A percentile compares a stretch with the other conserved stretches of the same genome.
Conservation (phyloP, 257 asterid species). For the Solanum rostratum region DNA sequence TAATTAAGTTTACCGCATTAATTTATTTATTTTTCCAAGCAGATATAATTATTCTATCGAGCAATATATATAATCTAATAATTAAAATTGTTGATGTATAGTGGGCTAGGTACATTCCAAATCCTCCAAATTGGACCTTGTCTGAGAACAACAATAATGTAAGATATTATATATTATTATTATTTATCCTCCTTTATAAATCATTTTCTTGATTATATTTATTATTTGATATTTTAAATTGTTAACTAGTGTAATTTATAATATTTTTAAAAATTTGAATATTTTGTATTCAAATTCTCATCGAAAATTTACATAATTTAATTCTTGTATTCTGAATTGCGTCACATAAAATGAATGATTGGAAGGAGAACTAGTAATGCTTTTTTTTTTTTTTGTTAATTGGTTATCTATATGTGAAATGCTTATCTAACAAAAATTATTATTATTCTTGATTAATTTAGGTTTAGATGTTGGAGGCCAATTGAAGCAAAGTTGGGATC, state of each 20-base stretch:
- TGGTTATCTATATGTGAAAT: neutral
- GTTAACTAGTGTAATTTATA: neutral
- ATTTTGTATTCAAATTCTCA: neutral
- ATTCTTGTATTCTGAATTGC: neutral
- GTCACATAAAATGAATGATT: neutral
- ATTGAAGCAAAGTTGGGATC: neutral
- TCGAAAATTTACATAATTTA: neutral
- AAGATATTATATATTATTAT: slow-evolving; percentile 2
- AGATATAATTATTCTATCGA: neutral
- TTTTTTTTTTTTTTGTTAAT: neutral
- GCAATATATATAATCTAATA: neutral
- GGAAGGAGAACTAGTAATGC: neutral
- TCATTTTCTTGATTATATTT: neutral
- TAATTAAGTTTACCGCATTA: neutral
- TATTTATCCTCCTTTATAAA: neutral
- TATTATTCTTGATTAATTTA: neutral
- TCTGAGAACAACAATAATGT: slow-evolving; percentile 37
- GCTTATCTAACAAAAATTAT: neutral
- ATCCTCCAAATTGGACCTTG: slow-evolving; percentile 35
- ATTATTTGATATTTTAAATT: neutral
- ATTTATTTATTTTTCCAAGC: neutral
- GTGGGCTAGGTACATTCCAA: slow-evolving; percentile 97
- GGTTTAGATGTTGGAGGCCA: neutral
- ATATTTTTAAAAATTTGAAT: neutral
- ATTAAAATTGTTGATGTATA: slow-evolving; percentile 2